A percentile compares a stretch with the other conserved stretches of the same genome.
These are phyloP conservation scores for Platismatia glauca DNA, from an alignment of 495 filamentous ascomycete genomes.

Conservation along the genomic window DNA sequence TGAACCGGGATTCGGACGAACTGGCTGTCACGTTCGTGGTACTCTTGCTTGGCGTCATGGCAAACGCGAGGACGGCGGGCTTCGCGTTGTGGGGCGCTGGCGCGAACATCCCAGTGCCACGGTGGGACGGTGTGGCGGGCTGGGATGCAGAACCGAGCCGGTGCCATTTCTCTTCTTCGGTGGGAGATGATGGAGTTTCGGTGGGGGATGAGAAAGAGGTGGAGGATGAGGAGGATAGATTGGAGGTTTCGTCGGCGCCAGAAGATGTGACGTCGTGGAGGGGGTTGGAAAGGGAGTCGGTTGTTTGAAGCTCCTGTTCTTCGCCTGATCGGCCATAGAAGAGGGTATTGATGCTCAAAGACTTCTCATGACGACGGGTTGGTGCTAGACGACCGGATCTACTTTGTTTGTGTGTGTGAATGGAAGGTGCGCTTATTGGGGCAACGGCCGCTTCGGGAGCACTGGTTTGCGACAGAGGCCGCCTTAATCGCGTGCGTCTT, in stretches of 20 bases:
- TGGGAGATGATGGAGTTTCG: slow-evolving; percentile 14
- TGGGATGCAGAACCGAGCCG: slow-evolving; percentile 21
- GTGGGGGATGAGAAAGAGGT: slow-evolving; percentile 21
- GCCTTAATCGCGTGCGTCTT: slow-evolving; percentile 10
- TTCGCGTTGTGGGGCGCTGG: slow-evolving; percentile 13
- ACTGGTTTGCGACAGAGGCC: slow-evolving; percentile 22
- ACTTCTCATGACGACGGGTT: slow-evolving; percentile 20
- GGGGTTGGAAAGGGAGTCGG: background rate
- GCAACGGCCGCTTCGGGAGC: slow-evolving; percentile 14
- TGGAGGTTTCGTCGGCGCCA: slow-evolving; percentile 23
- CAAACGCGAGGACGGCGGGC: slow-evolving; percentile 1
- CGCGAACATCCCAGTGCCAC: background rate
- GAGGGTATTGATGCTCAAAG: slow-evolving; percentile 21
- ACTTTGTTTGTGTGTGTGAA: slow-evolving; percentile 7
- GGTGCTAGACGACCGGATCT: slow-evolving; percentile 10
- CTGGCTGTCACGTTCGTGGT: background rate
- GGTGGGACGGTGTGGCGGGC: slow-evolving; percentile 19
- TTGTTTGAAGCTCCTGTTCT: background rate
- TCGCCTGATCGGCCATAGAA: background rate
- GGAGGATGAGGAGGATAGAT: slow-evolving; percentile 21
- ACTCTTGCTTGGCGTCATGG: slow-evolving; percentile 22
- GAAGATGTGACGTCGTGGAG: slow-evolving; percentile 21
- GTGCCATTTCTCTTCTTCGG: slow-evolving; percentile 10
- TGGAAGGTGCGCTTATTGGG: slow-evolving; percentile 1
- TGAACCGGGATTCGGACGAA: slow-evolving; percentile 17